Percentiles rank a stretch among this genome's conserved stretches.
Evolutionary conservation across 306 rosid genomes (phyloP).

Genomic region (Vigna radiata): DNA sequence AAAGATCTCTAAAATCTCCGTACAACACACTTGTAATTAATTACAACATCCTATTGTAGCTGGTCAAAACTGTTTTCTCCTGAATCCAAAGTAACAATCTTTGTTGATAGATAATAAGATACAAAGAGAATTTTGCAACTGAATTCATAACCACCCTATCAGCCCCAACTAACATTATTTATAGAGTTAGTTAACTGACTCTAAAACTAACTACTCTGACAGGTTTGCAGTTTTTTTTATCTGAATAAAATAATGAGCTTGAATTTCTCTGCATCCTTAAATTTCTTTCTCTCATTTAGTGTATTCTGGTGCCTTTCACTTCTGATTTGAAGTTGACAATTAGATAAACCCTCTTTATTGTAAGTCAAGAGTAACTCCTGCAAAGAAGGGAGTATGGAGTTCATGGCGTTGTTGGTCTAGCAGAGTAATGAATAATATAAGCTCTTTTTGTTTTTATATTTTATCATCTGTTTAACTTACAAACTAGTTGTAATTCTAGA

Average conservation of each 20-base stretch:
- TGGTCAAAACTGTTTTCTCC: no score
- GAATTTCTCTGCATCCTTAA: conserved; percentile 8
- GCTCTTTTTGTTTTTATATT: conserved; percentile 24
- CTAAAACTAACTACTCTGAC: no score
- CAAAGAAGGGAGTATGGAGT: conserved; percentile 12
- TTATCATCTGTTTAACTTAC: conserved; percentile 57
- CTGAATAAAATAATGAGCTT: neutral
- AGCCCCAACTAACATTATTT: no score
- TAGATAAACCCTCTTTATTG: conserved; percentile 11
- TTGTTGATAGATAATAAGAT: no score
- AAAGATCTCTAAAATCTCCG: no score
- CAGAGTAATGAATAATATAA: conserved; percentile 8
- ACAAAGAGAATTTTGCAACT: no score
- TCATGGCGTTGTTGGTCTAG: conserved; percentile 14
- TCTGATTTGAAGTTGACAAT: conserved; percentile 11
- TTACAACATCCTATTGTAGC: no score
- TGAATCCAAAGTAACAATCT: no score
- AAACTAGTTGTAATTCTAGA: conserved; percentile 69
- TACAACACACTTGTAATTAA: no score
- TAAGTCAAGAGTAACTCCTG: conserved; percentile 17
- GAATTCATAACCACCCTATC: no score
- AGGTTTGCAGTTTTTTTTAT: neutral
- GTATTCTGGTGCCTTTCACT: conserved; percentile 3
- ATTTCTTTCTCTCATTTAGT: conserved; percentile 6
- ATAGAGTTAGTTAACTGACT: no score